Evolutionary conservation across 352 stramenopile genomes (phyloP).

Genomic region (Pythium aphanidermatum): DNA sequence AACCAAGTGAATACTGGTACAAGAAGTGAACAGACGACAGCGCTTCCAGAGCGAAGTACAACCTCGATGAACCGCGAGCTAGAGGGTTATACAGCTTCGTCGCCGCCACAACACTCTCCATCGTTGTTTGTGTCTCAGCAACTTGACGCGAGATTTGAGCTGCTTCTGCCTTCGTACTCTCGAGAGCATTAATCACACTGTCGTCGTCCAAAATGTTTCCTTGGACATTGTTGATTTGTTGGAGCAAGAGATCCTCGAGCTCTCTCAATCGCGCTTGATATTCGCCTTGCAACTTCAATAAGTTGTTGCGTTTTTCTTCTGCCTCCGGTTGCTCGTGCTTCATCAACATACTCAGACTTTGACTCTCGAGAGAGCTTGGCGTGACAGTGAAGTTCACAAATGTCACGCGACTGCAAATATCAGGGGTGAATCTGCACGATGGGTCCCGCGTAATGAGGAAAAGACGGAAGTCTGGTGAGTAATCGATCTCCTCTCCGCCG

Average conservation of each 20-base stretch:
- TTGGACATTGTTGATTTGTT: slow-evolving; percentile 98
- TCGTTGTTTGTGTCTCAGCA: slow-evolving; percentile 73
- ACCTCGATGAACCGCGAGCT: slow-evolving; percentile 75
- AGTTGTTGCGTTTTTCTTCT: slow-evolving; percentile 92
- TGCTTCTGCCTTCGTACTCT: slow-evolving; percentile 98
- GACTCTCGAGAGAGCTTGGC: slow-evolving; percentile 95
- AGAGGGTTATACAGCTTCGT: slow-evolving; percentile 96
- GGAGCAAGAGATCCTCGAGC: slow-evolving; percentile 97
- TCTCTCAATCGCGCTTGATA: slow-evolving; percentile 96
- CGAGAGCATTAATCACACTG: slow-evolving; percentile 97
- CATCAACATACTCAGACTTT: slow-evolving; percentile 95
- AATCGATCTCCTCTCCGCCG: slow-evolving; percentile 99
- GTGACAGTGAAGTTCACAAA: slow-evolving; percentile 99
- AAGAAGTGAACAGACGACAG: slow-evolving; percentile 96
- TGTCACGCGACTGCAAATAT: slow-evolving; percentile 98
- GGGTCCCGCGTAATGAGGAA: slow-evolving; percentile 98
- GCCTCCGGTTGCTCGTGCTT: slow-evolving; percentile 97
- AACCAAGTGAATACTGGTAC: slow-evolving; percentile 98
- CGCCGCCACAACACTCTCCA: slow-evolving; percentile 81
- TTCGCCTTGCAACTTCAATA: slow-evolving; percentile 98
- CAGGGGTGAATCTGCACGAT: slow-evolving; percentile 96
- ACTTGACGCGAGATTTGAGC: slow-evolving; percentile 93
- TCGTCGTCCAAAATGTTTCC: slow-evolving; percentile 99
- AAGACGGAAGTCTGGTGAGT: slow-evolving; percentile 98
- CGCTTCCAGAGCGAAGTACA: slow-evolving; percentile 92